These are phyloP conservation scores for Kwoniella europaea DNA, from an alignment of 768 basidiomycete species.

Conservation along the genomic window DNA sequence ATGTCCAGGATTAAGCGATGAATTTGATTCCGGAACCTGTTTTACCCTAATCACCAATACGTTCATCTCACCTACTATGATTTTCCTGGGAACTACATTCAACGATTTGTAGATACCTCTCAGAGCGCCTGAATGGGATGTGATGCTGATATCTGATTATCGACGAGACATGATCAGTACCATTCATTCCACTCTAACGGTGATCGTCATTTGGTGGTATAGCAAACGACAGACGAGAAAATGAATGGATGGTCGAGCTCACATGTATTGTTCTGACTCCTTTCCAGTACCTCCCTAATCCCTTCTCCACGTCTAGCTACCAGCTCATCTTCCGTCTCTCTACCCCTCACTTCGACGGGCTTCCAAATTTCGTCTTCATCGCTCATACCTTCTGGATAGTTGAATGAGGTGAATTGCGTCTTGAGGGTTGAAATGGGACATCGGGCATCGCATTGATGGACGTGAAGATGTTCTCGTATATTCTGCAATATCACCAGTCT, in stretches of 20 bases:
- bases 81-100: conserved; percentile 18
- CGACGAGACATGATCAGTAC: too few species aligned
- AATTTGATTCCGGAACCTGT: conserved; percentile 9
- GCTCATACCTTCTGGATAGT: conserved; percentile 20
- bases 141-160: conserved; percentile 37
- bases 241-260: conserved; percentile 1
- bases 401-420: conserved; percentile 30
- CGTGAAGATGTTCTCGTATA: conserved; percentile 42
- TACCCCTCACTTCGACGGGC: conserved; percentile 14
- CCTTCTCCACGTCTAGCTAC: conserved; percentile 28
- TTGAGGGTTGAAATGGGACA: conserved; percentile 11
- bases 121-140: conserved; percentile 38
- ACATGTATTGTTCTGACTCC: conserved; percentile 31
- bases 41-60: conserved; percentile 39
- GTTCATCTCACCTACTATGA: conserved; percentile 42
- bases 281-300: conserved; percentile 26
- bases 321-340: conserved; percentile 40
- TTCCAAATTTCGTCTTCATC: conserved; percentile 31
- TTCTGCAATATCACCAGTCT: conserved; percentile 18
- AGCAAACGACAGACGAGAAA: background rate
- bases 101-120: conserved; percentile 32
- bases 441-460: conserved; percentile 32
- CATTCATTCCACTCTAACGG: background rate
- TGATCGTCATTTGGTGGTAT: background rate
- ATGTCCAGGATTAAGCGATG: background rate